Conservation (phyloP, 2,329 filamentous ascomycete genomes). For the Gnomoniopsis smithogilvyi region DNA sequence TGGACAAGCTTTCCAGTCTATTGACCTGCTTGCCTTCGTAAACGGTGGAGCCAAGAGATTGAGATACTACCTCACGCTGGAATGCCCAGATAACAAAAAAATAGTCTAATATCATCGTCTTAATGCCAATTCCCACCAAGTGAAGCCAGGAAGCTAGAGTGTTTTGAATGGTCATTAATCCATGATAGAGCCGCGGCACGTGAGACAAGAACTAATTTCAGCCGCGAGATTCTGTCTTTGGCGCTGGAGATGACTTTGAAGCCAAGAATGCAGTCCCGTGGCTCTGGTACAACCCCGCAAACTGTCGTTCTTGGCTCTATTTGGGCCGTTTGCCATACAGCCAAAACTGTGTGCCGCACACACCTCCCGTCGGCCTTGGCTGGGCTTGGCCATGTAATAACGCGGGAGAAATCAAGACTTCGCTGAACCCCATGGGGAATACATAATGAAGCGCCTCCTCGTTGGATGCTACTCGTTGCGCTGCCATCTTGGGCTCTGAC, state of each 20-base stretch:
- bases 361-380: background rate
- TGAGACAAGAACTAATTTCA: too few relatives aligned
- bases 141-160: too few relatives aligned
- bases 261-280: too few relatives aligned
- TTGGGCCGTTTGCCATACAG: background rate
- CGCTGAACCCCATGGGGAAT: too few relatives aligned
- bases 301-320: background rate
- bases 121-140: background rate
- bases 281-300: too few relatives aligned
- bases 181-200: too few relatives aligned
- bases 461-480: too few relatives aligned
- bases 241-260: too few relatives aligned
- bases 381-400: background rate
- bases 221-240: too few relatives aligned
- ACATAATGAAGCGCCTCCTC: too few relatives aligned
- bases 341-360: background rate
- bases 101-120: background rate
- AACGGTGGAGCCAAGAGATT: background rate
- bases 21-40: slow-evolving; percentile 14
- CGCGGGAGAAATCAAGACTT: background rate
- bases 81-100: background rate
- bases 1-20: slow-evolving; percentile 41
- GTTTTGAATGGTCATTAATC: too few relatives aligned
- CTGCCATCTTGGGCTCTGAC: too few relatives aligned
- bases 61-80: background rate